Base-by-base conservation (phyloP, 805 yeast species). In the Suhomyces faveliae region DNA sequence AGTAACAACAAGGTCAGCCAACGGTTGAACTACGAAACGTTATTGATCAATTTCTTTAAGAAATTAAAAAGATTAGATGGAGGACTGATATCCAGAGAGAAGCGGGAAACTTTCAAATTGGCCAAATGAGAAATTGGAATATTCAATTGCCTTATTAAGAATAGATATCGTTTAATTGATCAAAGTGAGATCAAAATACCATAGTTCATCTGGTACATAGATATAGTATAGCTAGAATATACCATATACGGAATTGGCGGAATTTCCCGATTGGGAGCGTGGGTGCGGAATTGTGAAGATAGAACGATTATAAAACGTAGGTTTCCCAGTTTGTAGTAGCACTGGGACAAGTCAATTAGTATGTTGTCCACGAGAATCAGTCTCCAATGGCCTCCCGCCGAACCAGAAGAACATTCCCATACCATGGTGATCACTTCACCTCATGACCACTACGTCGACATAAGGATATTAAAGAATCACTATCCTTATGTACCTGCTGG, bases 401-500 rank as follows among this genome's bases (percentile, higher is more conserved):
- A 51, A 6, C 66, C 77, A 4, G 53, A 55, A 3, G 86, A 81
- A 50, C 56, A 57, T 27, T 73, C 85, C 7, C 56, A 62, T 40
- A 81, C 85, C 0, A 51, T 79, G 56, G 84, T 79, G 3, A 54
- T 78, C 11, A 67, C 75, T 2, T 67, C 83, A 0, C 73, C 76
- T 1, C 52, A 59, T 1, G 68, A 67, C 2, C 69, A 71, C 48
- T 81, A 73, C 56, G 79, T 79, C 12, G 85, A 81, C 51, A 60
- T 74, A 21, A 60, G 80, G 39, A 56, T 69, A 25, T 59, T 50
- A 49, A 55, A 50, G 20, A 21, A 35, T 5, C 29, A 49, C 15
- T 49, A 45, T 27, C 51, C 51, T 6, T 49, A 45, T 39, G 5
- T 6, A 3, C 41, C 35, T 11, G 17, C 11, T 5, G 25, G 19